A percentile compares a stretch with the other conserved stretches of the same genome.
These are phyloP conservation scores for Cenococcum geophilum DNA, from an alignment of 495 filamentous ascomycete species.

Conservation along the genomic window DNA sequence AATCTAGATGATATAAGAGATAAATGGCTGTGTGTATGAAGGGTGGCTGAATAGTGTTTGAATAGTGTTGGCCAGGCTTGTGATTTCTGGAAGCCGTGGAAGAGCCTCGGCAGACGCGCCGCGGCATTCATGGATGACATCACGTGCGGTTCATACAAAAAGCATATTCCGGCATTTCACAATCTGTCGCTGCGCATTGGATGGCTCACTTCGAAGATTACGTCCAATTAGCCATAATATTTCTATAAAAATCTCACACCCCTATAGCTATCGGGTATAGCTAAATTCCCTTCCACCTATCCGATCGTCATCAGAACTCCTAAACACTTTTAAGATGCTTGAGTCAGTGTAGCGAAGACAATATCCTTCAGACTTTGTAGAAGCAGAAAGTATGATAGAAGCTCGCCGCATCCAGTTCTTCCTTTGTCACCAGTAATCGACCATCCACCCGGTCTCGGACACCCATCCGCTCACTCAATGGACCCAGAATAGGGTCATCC, in stretches of 20 bases:
- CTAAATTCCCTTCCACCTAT: too few species aligned
- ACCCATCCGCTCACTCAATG: conserved; percentile 88
- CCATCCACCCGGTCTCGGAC: conserved; percentile 68
- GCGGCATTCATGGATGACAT: too few species aligned
- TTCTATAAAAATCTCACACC: too few species aligned
- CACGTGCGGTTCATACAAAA: too few species aligned
- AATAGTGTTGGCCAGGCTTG: neutral
- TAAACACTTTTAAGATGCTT: neutral
- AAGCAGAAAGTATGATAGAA: conserved; percentile 94
- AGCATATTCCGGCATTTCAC: too few species aligned
- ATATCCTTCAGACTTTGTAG: conserved; percentile 64
- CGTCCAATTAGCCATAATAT: too few species aligned
- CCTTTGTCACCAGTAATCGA: conserved; percentile 59
- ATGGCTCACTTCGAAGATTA: too few species aligned
- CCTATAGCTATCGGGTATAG: neutral
- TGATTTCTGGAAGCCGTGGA: neutral
- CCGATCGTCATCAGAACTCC: too few species aligned
- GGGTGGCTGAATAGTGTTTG: neutral
- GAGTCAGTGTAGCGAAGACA: too few species aligned
- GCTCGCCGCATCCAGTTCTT: conserved; percentile 84
- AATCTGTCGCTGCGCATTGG: too few species aligned
- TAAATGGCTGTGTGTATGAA: neutral
- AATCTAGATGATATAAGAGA: conserved; percentile 13
- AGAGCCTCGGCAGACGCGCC: neutral
- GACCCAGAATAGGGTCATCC: conserved; percentile 68